Evolutionary conservation across 768 basidiomycete genomes (phyloP), one percentile per base, ranked within the genome.

Genomic region (Myochromella boudieri): DNA sequence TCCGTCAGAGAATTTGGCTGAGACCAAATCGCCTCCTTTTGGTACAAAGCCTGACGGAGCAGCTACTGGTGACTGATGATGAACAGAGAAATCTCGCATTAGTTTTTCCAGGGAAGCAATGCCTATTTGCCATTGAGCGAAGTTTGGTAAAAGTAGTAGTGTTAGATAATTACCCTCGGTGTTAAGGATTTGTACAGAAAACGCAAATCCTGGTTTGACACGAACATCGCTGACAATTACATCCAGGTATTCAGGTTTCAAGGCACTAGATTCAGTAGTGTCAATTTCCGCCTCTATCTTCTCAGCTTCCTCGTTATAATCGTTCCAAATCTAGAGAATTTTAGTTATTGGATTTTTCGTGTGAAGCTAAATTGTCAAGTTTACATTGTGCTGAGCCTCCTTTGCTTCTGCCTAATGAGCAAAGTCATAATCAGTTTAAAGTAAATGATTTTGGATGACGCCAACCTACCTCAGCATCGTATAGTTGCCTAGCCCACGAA

Each of bases 121-220:
- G 44, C 92, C 93, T 97, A 22, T 25, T 24, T 40, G 42, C 33
- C 36, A 44, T 25, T 34, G 4, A 20, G 39, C 44, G 36, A 56
- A 37, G 11, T 20, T 10, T 25, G 28, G 22, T 26, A 6, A 5
- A 6, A 15, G 3, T 17, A 28, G 28, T 22, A 7, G 21, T 26
- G 28, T 32, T 17, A 14, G 8, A 3, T 20, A 55, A 74, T 43
- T 46, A 88, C 94, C 93, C 69, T 93, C 89, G 1, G 88, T 87
- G 63, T 95, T 92, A 15, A 98, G 77, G 38, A 95, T 76, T 64
- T 99, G 95, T 8, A 99, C 87, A 7, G 94, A 95, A 69, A 99
- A 97, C 31, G 67, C 74, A 61, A 97, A 87, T 21, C 83, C 85
- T 44, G 82, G 83, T 46, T 69, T 72, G 7, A 79, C 74, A 44